phyloP scores from a whole-genome alignment of 306 rosid species.

The Vachellia pachyceras region DNA sequence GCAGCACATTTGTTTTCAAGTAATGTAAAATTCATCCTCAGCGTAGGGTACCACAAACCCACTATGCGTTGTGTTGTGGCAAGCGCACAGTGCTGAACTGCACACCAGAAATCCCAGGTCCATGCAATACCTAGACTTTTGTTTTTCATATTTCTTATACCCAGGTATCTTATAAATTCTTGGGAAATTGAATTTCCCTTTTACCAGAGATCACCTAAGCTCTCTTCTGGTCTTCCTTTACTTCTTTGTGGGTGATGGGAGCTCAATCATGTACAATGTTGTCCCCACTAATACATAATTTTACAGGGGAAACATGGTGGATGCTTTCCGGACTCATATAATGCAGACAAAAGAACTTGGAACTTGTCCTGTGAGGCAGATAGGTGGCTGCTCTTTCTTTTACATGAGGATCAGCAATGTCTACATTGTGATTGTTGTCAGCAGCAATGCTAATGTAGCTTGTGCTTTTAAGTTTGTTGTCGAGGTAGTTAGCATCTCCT shows the following conservation, averaged over 20 bases:
- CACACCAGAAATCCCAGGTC: neutral
- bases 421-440: conserved; percentile 94
- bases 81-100: neutral
- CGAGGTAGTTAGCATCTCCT: conserved; percentile 69
- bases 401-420: conserved; percentile 98
- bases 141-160: neutral
- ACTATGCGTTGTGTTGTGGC: neutral
- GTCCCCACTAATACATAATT: conserved; percentile 17
- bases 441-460: conserved; percentile 98
- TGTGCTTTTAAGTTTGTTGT: conserved; percentile 98
- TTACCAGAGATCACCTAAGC: neutral
- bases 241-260: conserved; percentile 3
- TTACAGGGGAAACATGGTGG: conserved; percentile 97
- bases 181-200: neutral
- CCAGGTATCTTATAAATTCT: neutral
- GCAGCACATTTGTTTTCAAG: neutral
- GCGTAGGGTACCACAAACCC: neutral
- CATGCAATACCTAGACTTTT: neutral
- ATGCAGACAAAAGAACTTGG: conserved; percentile 99
- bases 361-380: conserved; percentile 97
- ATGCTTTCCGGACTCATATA: conserved; percentile 93
- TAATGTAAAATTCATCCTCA: neutral
- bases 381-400: conserved; percentile 95
- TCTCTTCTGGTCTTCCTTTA: neutral
- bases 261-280: neutral